Evolutionary conservation across 2,329 filamentous ascomycete species (phyloP).

Genomic region (Stachybotrys echinatus): DNA sequence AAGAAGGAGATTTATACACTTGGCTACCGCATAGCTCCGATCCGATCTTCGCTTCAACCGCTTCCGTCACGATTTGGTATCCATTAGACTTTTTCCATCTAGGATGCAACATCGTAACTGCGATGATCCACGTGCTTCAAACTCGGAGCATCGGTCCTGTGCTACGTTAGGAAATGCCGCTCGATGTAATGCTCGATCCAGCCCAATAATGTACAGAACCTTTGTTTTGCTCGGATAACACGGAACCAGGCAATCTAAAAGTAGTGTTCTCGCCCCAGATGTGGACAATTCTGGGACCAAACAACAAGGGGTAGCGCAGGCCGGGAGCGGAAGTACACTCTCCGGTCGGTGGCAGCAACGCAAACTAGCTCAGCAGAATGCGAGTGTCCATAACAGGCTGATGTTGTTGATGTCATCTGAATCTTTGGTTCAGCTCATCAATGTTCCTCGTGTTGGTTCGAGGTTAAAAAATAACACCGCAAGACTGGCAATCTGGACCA

Average conservation of each 20-base stretch:
- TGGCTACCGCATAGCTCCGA: not conserved
- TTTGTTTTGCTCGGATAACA: not conserved
- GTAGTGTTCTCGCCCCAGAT: not conserved
- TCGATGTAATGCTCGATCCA: not conserved
- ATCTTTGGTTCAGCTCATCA: too few species aligned
- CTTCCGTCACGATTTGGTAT: not conserved
- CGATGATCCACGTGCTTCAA: not conserved
- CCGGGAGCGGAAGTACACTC: too few species aligned
- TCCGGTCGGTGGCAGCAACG: too few species aligned
- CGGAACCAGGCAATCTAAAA: not conserved
- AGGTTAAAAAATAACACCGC: too few species aligned
- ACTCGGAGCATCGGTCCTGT: not conserved
- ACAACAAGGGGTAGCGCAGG: too few species aligned
- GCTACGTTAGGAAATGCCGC: not conserved
- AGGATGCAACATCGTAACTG: not conserved
- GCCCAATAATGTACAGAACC: not conserved
- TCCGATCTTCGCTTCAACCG: not conserved
- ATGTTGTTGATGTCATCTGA: too few species aligned
- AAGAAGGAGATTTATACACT: not conserved
- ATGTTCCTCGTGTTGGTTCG: too few species aligned
- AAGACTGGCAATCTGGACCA: too few species aligned
- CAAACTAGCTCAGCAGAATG: too few species aligned
- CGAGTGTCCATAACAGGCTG: too few species aligned
- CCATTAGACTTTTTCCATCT: not conserved
- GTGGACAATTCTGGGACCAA: too few species aligned